Evolutionary conservation across 352 stramenopile species (phyloP), one percentile per base, ranked within the genome.

Genomic region (Phytophthora meadii): DNA sequence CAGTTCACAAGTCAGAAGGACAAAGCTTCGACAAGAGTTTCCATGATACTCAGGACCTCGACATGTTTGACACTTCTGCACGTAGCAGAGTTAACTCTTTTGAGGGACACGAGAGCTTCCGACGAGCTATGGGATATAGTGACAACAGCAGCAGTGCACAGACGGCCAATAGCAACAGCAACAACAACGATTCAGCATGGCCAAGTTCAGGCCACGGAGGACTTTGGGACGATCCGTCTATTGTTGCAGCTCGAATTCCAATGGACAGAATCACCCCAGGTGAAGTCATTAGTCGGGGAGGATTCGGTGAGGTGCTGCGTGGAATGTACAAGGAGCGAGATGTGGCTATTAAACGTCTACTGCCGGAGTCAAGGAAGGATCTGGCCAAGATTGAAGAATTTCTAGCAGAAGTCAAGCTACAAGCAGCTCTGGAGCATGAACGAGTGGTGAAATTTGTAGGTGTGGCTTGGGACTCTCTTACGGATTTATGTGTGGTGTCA

Each of bases 301-400:
- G 74, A 10, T 87, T 82, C 27, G 78, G 78, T 32, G 70, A 84
- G 25, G 81, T 90, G 17, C 71, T 81, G 19, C 48, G 54, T 1
- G 78, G 78, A 8, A 55, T 57, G 5, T 90, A 82, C 66, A 69
- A 76, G 28, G 45, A 69, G 24, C 17, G 53, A 14, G 50, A 53
- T 2, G 78, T 89, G 10, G 81, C 81, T 1, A 78, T 89, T 53
- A 89, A 89, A 69, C 55, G 68, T 6, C 48, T 89, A 19, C 19
- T 81, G 32, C 69, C 74, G 0, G 81, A 89, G 27, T 60, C 64
- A 1, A 70, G 78, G 3, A 61, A 74, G 24, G 61, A 81, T 39
- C 45, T 88, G 62, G 56, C 67, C 37, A 68, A 70, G 17, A 72
- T 89, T 39, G 74, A 88, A 51, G 68, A 77, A 24, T 87, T 89